phyloP scores from a whole-genome alignment of 2,329 filamentous ascomycete genomes.

The Phialophora macrospora region DNA sequence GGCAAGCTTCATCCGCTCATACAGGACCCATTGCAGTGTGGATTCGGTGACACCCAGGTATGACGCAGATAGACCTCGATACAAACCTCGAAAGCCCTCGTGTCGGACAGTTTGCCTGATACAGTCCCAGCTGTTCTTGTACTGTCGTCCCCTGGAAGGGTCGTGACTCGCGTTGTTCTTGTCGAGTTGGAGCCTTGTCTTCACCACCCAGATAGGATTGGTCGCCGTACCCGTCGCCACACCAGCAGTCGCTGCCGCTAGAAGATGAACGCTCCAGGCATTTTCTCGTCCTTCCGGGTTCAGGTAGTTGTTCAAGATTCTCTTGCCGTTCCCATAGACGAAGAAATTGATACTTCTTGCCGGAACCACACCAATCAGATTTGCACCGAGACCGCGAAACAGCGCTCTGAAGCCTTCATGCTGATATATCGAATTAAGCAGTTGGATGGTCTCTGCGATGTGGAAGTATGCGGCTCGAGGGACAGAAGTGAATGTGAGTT shows the following conservation, averaged over 20 bases:
- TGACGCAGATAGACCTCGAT: slow-evolving; percentile 87
- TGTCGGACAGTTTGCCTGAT: slow-evolving; percentile 77
- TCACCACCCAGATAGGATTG: slow-evolving; percentile 96
- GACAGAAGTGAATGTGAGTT: slow-evolving; percentile 64
- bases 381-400: slow-evolving; percentile 92
- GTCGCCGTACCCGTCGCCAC: slow-evolving; percentile 87
- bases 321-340: slow-evolving; percentile 89
- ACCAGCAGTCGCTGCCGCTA: slow-evolving; percentile 76
- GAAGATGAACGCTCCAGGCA: slow-evolving; percentile 67
- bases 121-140: slow-evolving; percentile 88
- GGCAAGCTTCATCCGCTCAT: slow-evolving; percentile 86
- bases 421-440: slow-evolving; percentile 78
- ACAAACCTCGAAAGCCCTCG: slow-evolving; percentile 81
- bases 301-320: slow-evolving; percentile 74
- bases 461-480: slow-evolving; percentile 72
- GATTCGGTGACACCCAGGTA: slow-evolving; percentile 91
- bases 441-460: slow-evolving; percentile 83
- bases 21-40: slow-evolving; percentile 90
- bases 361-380: slow-evolving; percentile 85
- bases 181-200: slow-evolving; percentile 90
- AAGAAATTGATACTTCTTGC: slow-evolving; percentile 93
- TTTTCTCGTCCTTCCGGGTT: slow-evolving; percentile 61
- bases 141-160: slow-evolving; percentile 65
- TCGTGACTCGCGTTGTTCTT: slow-evolving; percentile 72
- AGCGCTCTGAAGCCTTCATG: slow-evolving; percentile 83